Evolutionary conservation across 73 alveolate genomes (phyloP).

Genomic region (Tetrahymena malaccensis): DNA sequence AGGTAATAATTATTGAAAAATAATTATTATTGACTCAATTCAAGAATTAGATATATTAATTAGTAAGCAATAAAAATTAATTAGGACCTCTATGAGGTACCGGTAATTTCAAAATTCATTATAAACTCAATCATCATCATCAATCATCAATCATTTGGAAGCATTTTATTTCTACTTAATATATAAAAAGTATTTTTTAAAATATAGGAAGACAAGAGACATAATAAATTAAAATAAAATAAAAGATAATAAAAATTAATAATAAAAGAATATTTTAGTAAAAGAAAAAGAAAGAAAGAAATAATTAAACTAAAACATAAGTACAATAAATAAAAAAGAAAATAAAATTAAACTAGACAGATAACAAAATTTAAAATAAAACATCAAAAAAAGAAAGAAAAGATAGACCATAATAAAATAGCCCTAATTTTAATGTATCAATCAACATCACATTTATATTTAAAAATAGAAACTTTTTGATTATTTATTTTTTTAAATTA

Average conservation of each 20-base stretch:
- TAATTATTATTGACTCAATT: background rate
- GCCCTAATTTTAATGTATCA: too few relatives aligned
- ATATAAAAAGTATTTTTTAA: background rate
- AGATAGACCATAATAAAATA: too few relatives aligned
- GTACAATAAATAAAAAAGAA: too few relatives aligned
- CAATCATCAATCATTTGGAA: background rate
- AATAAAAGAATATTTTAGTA: background rate
- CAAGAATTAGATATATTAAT: background rate
- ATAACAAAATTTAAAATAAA: too few relatives aligned
- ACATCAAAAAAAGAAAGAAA: too few relatives aligned
- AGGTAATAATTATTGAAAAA: background rate
- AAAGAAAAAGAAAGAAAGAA: background rate
- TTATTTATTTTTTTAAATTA: too few relatives aligned
- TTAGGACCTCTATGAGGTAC: background rate
- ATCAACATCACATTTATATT: too few relatives aligned
- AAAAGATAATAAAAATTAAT: background rate
- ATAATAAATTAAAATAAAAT: background rate
- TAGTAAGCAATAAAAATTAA: background rate
- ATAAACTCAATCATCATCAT: background rate
- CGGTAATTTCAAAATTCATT: background rate
- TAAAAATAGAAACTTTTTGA: too few relatives aligned
- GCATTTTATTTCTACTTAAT: background rate
- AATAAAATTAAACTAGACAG: too few relatives aligned
- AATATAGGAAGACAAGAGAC: background rate
- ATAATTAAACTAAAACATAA: too few relatives aligned